Evolutionary conservation across 2,329 filamentous ascomycete genomes (phyloP).

Genomic region (Scopulariopsis brevicaulis): DNA sequence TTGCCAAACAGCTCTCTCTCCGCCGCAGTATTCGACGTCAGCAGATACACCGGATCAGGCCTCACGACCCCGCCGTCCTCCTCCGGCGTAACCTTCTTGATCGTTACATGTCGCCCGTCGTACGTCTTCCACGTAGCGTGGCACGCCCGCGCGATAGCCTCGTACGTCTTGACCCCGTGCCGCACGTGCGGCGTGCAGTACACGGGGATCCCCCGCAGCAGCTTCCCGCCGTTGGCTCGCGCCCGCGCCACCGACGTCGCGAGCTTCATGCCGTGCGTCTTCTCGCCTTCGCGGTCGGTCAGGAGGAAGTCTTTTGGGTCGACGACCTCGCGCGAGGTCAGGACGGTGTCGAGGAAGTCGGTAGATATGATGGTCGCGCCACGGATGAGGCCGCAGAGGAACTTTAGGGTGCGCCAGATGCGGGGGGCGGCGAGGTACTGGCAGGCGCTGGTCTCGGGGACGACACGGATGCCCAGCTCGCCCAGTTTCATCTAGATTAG

Average conservation of each 20-base stretch:
- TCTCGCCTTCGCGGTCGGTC: constrained; percentile 61
- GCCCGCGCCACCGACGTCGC: constrained; percentile 59
- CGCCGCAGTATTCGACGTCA: constrained; percentile 54
- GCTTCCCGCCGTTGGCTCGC: constrained; percentile 60
- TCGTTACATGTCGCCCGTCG: constrained; percentile 58
- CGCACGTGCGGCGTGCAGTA: constrained; percentile 75
- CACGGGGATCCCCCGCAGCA: constrained; percentile 66
- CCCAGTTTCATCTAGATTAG: constrained; percentile 64
- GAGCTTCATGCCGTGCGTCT: constrained; percentile 58
- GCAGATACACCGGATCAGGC: constrained; percentile 68
- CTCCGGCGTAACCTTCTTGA: constrained; percentile 49
- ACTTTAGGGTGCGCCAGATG: constrained; percentile 86
- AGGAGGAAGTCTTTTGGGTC: constrained; percentile 56
- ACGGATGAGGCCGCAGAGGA: constrained; percentile 74
- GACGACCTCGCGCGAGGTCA: constrained; percentile 49
- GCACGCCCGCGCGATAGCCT: constrained; percentile 77
- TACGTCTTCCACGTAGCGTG: constrained; percentile 75
- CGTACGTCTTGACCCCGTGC: constrained; percentile 76
- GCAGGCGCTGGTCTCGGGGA: constrained; percentile 63
- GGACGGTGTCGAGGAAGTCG: constrained; percentile 65
- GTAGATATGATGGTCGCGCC: constrained; percentile 69
- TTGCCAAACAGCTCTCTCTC: constrained; percentile 69
- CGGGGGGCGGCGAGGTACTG: constrained; percentile 81
- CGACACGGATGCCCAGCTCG: constrained; percentile 70
- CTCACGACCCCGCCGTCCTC: constrained; percentile 50